Percentiles rank a stretch among this genome's conserved stretches.
Conservation (phyloP, 345 rosid genomes). For the Ricinus communis region DNA sequence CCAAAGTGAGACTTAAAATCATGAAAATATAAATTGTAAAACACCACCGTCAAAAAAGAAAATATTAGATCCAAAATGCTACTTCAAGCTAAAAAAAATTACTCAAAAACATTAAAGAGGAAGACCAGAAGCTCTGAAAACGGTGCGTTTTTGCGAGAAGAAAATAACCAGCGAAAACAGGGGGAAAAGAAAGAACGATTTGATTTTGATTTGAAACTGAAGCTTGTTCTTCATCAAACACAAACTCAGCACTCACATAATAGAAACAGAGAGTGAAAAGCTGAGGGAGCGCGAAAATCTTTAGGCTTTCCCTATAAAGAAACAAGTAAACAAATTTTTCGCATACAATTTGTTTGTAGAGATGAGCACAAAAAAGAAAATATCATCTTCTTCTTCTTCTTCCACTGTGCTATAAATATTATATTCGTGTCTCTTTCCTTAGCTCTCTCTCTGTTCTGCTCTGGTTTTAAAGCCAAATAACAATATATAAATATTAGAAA, state of each 20-base stretch:
- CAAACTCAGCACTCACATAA: too few species aligned
- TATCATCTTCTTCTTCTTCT: too few species aligned
- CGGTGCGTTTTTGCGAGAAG: not conserved
- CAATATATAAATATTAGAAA: too few species aligned
- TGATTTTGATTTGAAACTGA: not conserved
- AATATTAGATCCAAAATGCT: constrained; percentile 9
- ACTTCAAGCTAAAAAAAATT: not conserved
- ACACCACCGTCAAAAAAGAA: not conserved
- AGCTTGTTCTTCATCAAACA: not conserved
- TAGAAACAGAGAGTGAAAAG: not conserved
- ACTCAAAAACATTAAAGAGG: not conserved
- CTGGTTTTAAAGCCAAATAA: too few species aligned
- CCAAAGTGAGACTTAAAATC: not conserved
- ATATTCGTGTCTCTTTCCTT: too few species aligned
- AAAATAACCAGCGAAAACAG: too few species aligned
- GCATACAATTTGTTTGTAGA: too few species aligned
- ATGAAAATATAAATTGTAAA: not conserved
- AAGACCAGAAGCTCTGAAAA: not conserved
- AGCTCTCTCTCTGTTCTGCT: too few species aligned
- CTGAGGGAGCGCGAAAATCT: not conserved
- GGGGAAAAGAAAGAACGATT: not conserved
- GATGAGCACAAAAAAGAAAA: too few species aligned
- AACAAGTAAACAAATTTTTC: too few species aligned
- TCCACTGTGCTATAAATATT: too few species aligned
- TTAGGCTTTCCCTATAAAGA: too few species aligned